Conservation (phyloP, 768 basidiomycete species). For the Botryobasidium botryosum region DNA sequence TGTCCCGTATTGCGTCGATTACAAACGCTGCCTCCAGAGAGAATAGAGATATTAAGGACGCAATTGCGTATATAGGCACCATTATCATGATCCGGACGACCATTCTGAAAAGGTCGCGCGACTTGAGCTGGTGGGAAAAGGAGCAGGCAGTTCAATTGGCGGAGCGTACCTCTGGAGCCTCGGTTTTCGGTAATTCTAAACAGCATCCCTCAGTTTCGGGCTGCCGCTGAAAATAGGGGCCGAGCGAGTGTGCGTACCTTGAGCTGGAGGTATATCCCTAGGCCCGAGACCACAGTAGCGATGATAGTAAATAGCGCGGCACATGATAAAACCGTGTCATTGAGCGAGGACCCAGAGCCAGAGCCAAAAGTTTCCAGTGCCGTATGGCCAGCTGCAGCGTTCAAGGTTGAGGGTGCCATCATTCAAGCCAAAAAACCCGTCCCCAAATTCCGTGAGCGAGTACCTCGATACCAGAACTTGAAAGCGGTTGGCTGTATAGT, state of each 20-base stretch:
- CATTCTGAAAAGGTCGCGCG: conserved; percentile 38
- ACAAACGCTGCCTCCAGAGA: conserved; percentile 91
- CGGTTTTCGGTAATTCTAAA: conserved; percentile 62
- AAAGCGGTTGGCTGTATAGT: too few species aligned
- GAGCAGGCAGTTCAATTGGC: background rate
- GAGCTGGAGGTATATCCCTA: conserved; percentile 65
- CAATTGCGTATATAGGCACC: conserved; percentile 77
- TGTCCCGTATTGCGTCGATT: conserved; percentile 84
- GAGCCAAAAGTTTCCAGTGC: too few species aligned
- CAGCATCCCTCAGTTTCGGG: background rate
- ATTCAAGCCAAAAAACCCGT: too few species aligned
- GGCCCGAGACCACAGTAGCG: conserved; percentile 54
- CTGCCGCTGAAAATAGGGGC: background rate
- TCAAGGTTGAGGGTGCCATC: too few species aligned
- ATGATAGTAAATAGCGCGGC: conserved; percentile 47
- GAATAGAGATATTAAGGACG: conserved; percentile 84
- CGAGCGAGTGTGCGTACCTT: conserved; percentile 22
- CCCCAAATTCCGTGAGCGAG: too few species aligned
- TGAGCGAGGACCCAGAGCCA: conserved; percentile 41
- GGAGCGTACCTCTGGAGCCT: conserved; percentile 48
- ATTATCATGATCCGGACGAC: conserved; percentile 93
- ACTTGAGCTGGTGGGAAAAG: background rate
- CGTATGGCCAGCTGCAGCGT: too few species aligned
- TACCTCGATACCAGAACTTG: too few species aligned
- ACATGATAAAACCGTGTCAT: conserved; percentile 34